Percentiles rank a stretch among this genome's conserved stretches.
Conservation (phyloP, 2,329 filamentous ascomycete species). For the Paraphoma chrysanthemicola region DNA sequence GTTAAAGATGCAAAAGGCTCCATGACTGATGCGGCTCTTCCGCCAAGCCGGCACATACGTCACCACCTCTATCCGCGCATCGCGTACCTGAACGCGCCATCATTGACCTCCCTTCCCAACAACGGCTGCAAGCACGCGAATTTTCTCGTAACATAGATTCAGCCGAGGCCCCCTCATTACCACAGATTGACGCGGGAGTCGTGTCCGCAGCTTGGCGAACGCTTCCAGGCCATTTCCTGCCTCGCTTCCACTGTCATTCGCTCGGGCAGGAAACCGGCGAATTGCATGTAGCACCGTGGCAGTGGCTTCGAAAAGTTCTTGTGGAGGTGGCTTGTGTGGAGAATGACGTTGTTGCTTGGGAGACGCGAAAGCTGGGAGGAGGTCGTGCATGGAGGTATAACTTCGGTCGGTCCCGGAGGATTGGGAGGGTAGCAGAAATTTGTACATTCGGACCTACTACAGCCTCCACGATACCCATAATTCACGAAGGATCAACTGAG, state of each 20-base stretch:
- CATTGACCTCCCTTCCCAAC: background rate
- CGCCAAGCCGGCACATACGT: conserved; percentile 21
- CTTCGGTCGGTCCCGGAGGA: too few species aligned
- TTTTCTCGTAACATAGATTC: conserved; percentile 6
- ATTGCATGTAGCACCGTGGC: conserved; percentile 4
- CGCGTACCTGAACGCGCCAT: background rate
- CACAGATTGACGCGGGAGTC: conserved; percentile 9
- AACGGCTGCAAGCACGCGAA: conserved; percentile 4
- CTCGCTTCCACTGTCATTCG: background rate
- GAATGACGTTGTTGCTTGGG: conserved; percentile 9
- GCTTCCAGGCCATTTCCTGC: background rate
- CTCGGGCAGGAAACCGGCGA: conserved; percentile 18
- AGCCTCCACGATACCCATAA: too few species aligned
- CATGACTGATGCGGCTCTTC: background rate
- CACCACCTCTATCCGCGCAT: conserved; percentile 8
- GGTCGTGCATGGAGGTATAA: too few species aligned
- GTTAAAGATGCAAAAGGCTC: background rate
- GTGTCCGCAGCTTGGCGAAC: conserved; percentile 8
- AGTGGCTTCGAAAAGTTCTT: background rate
- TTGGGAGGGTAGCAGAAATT: too few species aligned
- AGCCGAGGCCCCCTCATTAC: conserved; percentile 9
- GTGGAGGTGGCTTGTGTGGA: conserved; percentile 10
- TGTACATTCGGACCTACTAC: too few species aligned
- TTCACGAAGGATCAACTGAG: too few species aligned
- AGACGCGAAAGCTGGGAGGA: too few species aligned